Evolutionary conservation across 164 flowering plant species (phyloP).

Genomic region (Chloranthus sessilifolius): DNA sequence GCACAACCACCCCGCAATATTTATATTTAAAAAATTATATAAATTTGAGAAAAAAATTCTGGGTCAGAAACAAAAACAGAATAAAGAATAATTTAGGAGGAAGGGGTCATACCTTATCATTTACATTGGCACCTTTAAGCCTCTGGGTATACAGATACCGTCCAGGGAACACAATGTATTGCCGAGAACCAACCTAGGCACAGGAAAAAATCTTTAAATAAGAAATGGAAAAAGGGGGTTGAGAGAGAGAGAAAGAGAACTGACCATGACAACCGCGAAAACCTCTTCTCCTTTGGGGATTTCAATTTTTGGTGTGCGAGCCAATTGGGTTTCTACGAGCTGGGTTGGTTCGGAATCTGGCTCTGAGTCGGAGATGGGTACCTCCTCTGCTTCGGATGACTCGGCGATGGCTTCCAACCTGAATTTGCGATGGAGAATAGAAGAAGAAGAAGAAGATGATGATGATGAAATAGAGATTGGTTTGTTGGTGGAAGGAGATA

Average conservation of each 20-base stretch:
- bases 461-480: not conserved
- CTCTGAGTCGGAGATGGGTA: conserved; percentile 24
- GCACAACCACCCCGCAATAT: too few relatives aligned
- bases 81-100: too few relatives aligned
- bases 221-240: not conserved
- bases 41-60: too few relatives aligned
- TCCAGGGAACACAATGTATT: conserved; percentile 87
- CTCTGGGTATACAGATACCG: conserved; percentile 71
- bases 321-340: conserved; percentile 17
- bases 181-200: conserved; percentile 68
- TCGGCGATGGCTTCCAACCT: conserved; percentile 1
- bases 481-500: conserved; percentile 1
- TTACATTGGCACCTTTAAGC: conserved; percentile 84
- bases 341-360: conserved; percentile 18
- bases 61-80: too few relatives aligned
- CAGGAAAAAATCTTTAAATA: conserved; percentile 6
- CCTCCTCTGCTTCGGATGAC: conserved; percentile 15
- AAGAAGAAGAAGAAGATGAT: not conserved
- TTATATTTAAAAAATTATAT: too few relatives aligned
- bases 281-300: conserved; percentile 55
- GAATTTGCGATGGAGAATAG: not conserved
- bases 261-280: conserved; percentile 89
- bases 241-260: conserved; percentile 6
- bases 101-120: conserved; percentile 95
- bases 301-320: conserved; percentile 2